Percentiles rank a stretch among this genome's conserved stretches.
Conservation (phyloP, 129 eudicot genomes). For the Escallonia herrerae region DNA sequence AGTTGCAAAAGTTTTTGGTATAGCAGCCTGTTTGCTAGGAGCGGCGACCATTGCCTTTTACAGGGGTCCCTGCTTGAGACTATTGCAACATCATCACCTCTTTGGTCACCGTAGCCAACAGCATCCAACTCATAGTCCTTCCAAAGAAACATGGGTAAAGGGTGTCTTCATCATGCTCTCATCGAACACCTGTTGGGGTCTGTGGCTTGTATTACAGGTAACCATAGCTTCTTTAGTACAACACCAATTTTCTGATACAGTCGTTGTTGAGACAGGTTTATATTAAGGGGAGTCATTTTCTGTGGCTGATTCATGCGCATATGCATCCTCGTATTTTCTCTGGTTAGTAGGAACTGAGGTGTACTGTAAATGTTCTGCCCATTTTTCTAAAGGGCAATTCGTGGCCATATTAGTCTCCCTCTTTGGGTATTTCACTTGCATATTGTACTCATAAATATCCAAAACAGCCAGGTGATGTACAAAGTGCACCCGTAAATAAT, state of each 20-base stretch:
- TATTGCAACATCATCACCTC: slow-evolving; percentile 47
- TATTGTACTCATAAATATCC: no score
- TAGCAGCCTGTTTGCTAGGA: slow-evolving; percentile 51
- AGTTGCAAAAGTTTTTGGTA: slow-evolving; percentile 44
- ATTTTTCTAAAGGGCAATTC: no score
- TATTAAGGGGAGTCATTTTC: no score
- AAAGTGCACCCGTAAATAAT: no score
- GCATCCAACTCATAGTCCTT: slow-evolving; percentile 10
- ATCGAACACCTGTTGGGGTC: slow-evolving; percentile 37
- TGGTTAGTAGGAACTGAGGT: no score
- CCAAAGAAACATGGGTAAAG: slow-evolving; percentile 40
- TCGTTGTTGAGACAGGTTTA: neutral
- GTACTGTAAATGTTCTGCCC: no score
- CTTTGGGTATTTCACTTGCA: no score
- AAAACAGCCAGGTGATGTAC: no score
- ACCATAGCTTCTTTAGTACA: neutral
- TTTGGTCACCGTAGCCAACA: slow-evolving; percentile 19
- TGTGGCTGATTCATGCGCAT: no score
- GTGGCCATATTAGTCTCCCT: no score
- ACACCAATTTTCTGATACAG: no score
- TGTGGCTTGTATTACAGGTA: slow-evolving; percentile 81
- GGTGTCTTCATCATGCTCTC: slow-evolving; percentile 64
- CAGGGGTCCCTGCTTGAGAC: slow-evolving; percentile 46
- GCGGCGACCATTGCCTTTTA: slow-evolving; percentile 57
- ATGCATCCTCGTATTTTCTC: no score